Percentiles rank a stretch among this genome's conserved stretches.
Evolutionary conservation across 768 basidiomycete species (phyloP).

Genomic region (Suillus brevipes): DNA sequence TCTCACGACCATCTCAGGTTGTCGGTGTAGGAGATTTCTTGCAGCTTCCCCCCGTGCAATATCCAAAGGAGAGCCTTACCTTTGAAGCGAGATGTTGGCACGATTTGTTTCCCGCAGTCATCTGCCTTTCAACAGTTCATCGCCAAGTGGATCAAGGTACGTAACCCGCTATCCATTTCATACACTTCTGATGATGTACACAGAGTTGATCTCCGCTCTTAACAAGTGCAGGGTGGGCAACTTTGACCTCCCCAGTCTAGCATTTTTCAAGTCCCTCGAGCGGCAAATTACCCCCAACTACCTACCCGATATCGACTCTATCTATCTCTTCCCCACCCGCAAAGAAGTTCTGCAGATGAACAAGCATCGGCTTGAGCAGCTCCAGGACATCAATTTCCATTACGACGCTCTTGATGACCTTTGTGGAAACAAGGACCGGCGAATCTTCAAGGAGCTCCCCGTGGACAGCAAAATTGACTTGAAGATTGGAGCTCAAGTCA

Average conservation of each 20-base stretch:
- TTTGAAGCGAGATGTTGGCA: neutral
- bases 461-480: constrained; percentile 56
- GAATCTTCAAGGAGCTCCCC: constrained; percentile 61
- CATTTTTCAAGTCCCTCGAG: constrained; percentile 48
- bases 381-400: too few species aligned
- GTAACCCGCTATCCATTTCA: too few species aligned
- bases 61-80: neutral
- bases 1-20: neutral
- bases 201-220: constrained; percentile 71
- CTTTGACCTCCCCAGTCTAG: constrained; percentile 46
- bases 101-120: neutral
- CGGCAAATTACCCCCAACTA: constrained; percentile 24
- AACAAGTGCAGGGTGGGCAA: constrained; percentile 72
- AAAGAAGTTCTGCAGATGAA: constrained; percentile 72
- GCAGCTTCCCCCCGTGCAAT: neutral
- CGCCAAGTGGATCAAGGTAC: neutral
- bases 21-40: neutral
- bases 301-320: constrained; percentile 42
- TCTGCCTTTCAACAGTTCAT: neutral
- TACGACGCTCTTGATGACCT: too few species aligned
- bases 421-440: constrained; percentile 41
- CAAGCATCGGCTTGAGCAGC: constrained; percentile 41
- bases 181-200: too few species aligned
- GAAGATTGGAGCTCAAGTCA: constrained; percentile 63
- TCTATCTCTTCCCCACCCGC: constrained; percentile 64